These are phyloP conservation scores for Graphilbum sp. DNA, from an alignment of 2,329 filamentous ascomycete species.

Conservation along the genomic window DNA sequence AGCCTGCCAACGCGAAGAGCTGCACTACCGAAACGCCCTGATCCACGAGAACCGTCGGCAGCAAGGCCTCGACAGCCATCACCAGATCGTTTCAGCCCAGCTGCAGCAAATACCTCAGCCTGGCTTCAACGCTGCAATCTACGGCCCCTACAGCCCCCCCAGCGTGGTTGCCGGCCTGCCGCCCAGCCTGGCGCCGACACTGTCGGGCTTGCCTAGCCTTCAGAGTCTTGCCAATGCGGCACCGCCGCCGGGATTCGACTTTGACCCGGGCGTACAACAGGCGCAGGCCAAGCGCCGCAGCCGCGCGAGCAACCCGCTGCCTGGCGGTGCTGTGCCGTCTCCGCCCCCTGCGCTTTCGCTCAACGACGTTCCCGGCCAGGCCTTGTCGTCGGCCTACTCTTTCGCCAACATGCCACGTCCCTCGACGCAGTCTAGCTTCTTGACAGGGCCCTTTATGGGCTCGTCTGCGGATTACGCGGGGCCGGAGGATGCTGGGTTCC, in stretches of 20 bases:
- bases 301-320: constrained; percentile 29
- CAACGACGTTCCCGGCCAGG: constrained; percentile 15
- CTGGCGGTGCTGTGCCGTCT: constrained; percentile 24
- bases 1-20: constrained; percentile 37
- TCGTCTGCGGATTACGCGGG: constrained; percentile 24
- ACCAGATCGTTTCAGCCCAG: constrained; percentile 30
- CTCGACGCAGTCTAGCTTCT: constrained; percentile 28
- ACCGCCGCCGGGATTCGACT: constrained; percentile 25
- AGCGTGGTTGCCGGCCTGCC: constrained; percentile 12
- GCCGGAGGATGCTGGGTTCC: constrained; percentile 46
- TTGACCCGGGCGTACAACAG: constrained; percentile 20
- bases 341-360: constrained; percentile 22
- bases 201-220: background rate
- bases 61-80: constrained; percentile 29
- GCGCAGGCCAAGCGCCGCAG: constrained; percentile 31
- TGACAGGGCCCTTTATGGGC: constrained; percentile 36
- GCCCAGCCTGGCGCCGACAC: background rate
- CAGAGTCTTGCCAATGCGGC: background rate
- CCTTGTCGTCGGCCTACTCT: constrained; percentile 19
- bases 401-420: constrained; percentile 3
- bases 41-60: constrained; percentile 29
- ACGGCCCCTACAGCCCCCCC: constrained; percentile 26
- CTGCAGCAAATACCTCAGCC: constrained; percentile 19
- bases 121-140: constrained; percentile 3
- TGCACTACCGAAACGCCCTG: constrained; percentile 33